Evolutionary conservation across 1,284 basidiomycete species (phyloP).

Genomic region (Ceratobasidium sp.): DNA sequence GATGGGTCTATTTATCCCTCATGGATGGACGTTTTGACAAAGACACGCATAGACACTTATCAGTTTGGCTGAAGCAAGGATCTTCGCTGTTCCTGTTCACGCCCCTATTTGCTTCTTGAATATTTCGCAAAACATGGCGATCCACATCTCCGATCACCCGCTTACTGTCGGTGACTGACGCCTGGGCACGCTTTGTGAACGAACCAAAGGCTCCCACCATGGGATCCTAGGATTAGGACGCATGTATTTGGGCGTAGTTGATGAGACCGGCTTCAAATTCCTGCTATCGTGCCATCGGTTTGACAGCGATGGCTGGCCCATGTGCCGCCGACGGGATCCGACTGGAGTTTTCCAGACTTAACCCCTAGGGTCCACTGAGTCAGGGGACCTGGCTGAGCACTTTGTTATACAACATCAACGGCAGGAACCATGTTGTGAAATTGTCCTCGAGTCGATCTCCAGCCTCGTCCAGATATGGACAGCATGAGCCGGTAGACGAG

Average conservation of each 20-base stretch:
- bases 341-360: slow-evolving; percentile 15
- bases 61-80: not conserved
- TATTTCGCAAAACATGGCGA: not conserved
- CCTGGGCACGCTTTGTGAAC: not conserved
- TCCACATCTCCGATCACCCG: not conserved
- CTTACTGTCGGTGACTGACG: not conserved
- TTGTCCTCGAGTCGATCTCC: no score
- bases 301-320: not conserved
- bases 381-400: not conserved
- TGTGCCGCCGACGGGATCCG: not conserved
- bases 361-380: slow-evolving; percentile 1
- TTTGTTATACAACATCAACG: not conserved
- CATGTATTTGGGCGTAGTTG: not conserved
- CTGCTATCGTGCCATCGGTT: slow-evolving; percentile 5
- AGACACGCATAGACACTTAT: not conserved
- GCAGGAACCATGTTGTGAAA: not conserved
- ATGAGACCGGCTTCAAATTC: not conserved
- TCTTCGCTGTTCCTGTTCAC: not conserved
- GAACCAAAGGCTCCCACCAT: not conserved
- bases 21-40: not conserved
- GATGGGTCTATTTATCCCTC: not conserved
- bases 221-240: not conserved
- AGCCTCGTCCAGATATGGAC: not conserved
- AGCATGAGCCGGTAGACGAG: not conserved
- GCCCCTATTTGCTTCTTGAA: slow-evolving; percentile 3